Percentiles rank a stretch among this genome's conserved stretches.
Evolutionary conservation across 2,329 filamentous ascomycete species (phyloP).

Genomic region (Fusarium phyllophilum): DNA sequence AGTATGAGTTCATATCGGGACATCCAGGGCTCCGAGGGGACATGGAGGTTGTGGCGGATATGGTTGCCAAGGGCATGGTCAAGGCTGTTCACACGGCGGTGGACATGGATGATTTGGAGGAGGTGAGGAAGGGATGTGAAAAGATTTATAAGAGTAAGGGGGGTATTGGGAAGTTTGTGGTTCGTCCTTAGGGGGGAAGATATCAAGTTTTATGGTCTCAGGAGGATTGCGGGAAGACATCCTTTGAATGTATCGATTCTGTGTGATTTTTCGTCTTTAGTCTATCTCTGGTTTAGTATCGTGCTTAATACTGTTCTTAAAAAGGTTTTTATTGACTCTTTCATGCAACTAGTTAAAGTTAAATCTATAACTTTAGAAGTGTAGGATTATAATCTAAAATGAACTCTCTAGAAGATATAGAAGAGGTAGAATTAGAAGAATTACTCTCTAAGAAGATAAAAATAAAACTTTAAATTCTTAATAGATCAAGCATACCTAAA

Average conservation of each 20-base stretch:
- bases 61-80: slow-evolving; percentile 55
- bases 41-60: slow-evolving; percentile 53
- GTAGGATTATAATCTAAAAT: too few relatives aligned
- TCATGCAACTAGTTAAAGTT: not conserved
- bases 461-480: too few relatives aligned
- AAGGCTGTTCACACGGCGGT: slow-evolving; percentile 55
- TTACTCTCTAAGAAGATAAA: too few relatives aligned
- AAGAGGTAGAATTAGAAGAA: too few relatives aligned
- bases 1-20: slow-evolving; percentile 58
- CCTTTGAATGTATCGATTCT: not conserved
- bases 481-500: too few relatives aligned
- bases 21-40: slow-evolving; percentile 54
- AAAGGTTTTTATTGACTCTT: not conserved
- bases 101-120: slow-evolving; percentile 55
- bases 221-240: not conserved
- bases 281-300: not conserved
- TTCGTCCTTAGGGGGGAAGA: slow-evolving; percentile 26
- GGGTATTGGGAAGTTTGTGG: slow-evolving; percentile 44
- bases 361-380: not conserved
- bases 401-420: too few relatives aligned
- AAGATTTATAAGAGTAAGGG: slow-evolving; percentile 47
- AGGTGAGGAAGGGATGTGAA: slow-evolving; percentile 53
- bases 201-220: too few relatives aligned
- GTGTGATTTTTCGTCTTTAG: not conserved
- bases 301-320: not conserved